These are phyloP conservation scores for Trametes coccinea DNA, from an alignment of 768 basidiomycete genomes.

Conservation along the genomic window DNA sequence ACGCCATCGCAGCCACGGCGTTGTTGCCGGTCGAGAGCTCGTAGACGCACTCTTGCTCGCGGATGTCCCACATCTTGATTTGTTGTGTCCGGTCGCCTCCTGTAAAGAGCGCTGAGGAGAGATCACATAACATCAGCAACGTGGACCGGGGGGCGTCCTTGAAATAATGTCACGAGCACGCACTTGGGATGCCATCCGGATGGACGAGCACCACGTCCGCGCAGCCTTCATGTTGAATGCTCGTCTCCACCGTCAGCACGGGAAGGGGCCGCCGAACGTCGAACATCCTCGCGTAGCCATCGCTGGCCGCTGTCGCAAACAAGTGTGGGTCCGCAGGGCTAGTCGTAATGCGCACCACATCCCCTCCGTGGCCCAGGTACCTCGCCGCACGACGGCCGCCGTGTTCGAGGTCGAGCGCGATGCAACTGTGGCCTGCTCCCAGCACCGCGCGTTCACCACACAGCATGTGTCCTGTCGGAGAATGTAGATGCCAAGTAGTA, in stretches of 20 bases:
- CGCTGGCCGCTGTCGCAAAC: conserved; percentile 39
- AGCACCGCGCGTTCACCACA: conserved; percentile 20
- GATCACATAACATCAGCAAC: not conserved
- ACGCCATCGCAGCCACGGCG: conserved; percentile 35
- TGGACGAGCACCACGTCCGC: conserved; percentile 34
- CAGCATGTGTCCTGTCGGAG: conserved; percentile 28
- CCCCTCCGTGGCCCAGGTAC: conserved; percentile 43
- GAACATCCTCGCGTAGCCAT: conserved; percentile 42
- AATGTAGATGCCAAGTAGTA: conserved; percentile 31
- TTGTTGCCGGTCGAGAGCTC: conserved; percentile 50
- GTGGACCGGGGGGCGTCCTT: too few species aligned
- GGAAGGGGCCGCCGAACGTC: conserved; percentile 41
- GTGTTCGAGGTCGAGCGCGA: conserved; percentile 36
- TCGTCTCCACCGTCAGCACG: conserved; percentile 35
- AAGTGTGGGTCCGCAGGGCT: conserved; percentile 37
- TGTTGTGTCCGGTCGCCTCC: conserved; percentile 32
- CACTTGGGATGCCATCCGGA: conserved; percentile 42
- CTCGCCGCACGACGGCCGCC: conserved; percentile 34
- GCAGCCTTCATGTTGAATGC: conserved; percentile 23
- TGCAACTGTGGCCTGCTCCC: conserved; percentile 14
- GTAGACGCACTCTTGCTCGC: conserved; percentile 37
- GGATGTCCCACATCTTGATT: conserved; percentile 47
- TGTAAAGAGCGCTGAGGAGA: conserved; percentile 32
- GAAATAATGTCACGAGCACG: not conserved
- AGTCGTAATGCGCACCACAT: conserved; percentile 35